Conservation (phyloP, 2,329 filamentous ascomycete species). For the Penicillium oxalicum region DNA sequence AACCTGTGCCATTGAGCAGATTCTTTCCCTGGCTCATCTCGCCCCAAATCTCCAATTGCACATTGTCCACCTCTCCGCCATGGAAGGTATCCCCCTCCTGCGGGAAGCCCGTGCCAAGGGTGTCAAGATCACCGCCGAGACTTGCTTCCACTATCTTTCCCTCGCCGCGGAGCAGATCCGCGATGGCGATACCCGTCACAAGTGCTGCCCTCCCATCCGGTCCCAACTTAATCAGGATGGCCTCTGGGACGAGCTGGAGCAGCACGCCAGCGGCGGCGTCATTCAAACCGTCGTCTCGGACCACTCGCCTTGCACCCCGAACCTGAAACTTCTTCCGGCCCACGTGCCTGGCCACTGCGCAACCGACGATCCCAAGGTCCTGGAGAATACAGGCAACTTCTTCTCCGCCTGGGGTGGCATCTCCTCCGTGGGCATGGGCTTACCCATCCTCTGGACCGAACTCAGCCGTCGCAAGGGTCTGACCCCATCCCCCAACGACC, state of each 20-base stretch:
- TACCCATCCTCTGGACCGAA: slow-evolving; percentile 84
- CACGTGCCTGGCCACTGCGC: slow-evolving; percentile 53
- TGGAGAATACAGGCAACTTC: slow-evolving; percentile 65
- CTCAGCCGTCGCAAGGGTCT: slow-evolving; percentile 54
- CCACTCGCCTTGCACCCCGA: slow-evolving; percentile 91
- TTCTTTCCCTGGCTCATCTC: slow-evolving; percentile 71
- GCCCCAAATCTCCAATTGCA: slow-evolving; percentile 81
- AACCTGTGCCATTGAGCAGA: slow-evolving; percentile 81
- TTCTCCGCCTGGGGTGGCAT: slow-evolving; percentile 96
- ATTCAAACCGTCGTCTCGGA: slow-evolving; percentile 91
- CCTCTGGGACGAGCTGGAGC: slow-evolving; percentile 74
- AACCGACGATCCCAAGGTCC: slow-evolving; percentile 22
- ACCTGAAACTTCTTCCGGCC: slow-evolving; percentile 78
- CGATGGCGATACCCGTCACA: slow-evolving; percentile 83
- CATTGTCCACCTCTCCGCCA: slow-evolving; percentile 89
- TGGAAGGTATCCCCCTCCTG: slow-evolving; percentile 76
- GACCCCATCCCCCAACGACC: slow-evolving; percentile 31
- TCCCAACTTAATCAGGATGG: slow-evolving; percentile 73
- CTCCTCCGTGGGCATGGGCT: slow-evolving; percentile 82
- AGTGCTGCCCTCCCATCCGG: slow-evolving; percentile 91
- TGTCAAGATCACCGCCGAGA: slow-evolving; percentile 85
- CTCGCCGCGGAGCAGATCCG: slow-evolving; percentile 75
- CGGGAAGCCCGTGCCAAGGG: slow-evolving; percentile 65
- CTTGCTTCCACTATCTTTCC: slow-evolving; percentile 90
- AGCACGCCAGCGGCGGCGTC: slow-evolving; percentile 61